A percentile compares a stretch with the other conserved stretches of the same genome.
phyloP scores from a whole-genome alignment of 768 basidiomycete genomes.

The Flagelloscypha sp. region DNA sequence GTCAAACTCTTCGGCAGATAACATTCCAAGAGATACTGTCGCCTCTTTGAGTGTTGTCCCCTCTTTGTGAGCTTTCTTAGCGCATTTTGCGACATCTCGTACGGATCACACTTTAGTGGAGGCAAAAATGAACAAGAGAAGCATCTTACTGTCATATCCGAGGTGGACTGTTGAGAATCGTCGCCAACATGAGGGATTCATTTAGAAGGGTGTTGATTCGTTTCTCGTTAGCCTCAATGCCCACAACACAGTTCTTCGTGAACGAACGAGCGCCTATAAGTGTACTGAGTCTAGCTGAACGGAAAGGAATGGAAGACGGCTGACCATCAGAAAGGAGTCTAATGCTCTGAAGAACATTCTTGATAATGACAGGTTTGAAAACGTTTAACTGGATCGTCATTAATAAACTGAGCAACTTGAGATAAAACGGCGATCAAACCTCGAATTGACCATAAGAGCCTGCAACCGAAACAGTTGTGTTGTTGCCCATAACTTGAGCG shows the following conservation, averaged over 20 bases:
- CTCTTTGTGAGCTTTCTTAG: constrained; percentile 99
- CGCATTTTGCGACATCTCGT: constrained; percentile 92
- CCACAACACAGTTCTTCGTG: constrained; percentile 94
- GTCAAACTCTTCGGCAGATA: constrained; percentile 90
- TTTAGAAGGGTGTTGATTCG: constrained; percentile 83
- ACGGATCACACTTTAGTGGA: constrained; percentile 9
- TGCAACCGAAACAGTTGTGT: constrained; percentile 85
- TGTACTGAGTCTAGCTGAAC: constrained; percentile 6
- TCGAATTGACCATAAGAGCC: constrained; percentile 97
- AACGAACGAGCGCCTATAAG: constrained; percentile 76
- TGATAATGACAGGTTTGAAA: constrained; percentile 98
- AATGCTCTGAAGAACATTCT: constrained; percentile 95
- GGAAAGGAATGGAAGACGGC: constrained; percentile 13
- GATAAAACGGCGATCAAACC: constrained; percentile 35
- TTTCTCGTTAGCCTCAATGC: constrained; percentile 94
- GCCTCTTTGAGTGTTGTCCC: constrained; percentile 95
- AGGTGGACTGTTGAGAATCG: constrained; percentile 92
- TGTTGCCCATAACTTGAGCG: constrained; percentile 97
- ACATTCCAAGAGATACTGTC: constrained; percentile 76
- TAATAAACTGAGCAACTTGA: constrained; percentile 3
- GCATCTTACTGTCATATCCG: constrained; percentile 88
- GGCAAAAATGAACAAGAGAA: constrained; percentile 1
- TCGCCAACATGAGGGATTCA: constrained; percentile 96
- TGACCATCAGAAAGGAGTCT: constrained; percentile 86
- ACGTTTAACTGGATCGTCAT: constrained; percentile 70